Percentiles rank a stretch among this genome's conserved stretches.
Conservation (phyloP, 441 rosid genomes). For the Pelargonium australe region DNA sequence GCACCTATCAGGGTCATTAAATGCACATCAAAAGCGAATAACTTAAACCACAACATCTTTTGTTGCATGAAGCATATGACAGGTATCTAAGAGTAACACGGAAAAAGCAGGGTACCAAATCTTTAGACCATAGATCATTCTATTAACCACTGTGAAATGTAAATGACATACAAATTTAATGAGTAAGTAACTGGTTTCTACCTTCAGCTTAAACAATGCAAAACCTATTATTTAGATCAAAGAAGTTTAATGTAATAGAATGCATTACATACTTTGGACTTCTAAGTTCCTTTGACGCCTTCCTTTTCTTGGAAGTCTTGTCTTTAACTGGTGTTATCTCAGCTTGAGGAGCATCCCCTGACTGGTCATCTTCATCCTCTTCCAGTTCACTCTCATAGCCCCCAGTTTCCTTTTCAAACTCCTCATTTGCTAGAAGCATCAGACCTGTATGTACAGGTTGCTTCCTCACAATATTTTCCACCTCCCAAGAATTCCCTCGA, state of each 20-base stretch:
- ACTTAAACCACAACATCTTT: not conserved
- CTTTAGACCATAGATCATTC: not conserved
- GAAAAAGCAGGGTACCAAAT: not conserved
- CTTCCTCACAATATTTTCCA: slow-evolving; percentile 29
- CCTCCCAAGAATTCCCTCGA: slow-evolving; percentile 27
- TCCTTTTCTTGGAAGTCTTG: slow-evolving; percentile 60
- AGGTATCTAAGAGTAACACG: not conserved
- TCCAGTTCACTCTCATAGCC: slow-evolving; percentile 56
- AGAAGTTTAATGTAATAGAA: not conserved
- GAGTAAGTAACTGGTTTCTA: not conserved
- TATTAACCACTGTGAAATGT: not conserved
- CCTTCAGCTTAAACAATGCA: not conserved
- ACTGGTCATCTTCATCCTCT: slow-evolving; percentile 33
- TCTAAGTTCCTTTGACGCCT: slow-evolving; percentile 48
- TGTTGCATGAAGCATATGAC: not conserved
- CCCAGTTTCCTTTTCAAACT: slow-evolving; percentile 53
- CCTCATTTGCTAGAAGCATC: slow-evolving; percentile 59
- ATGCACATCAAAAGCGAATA: not conserved
- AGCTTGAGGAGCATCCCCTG: slow-evolving; percentile 19
- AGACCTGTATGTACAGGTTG: slow-evolving; percentile 26
- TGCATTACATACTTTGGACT: slow-evolving; percentile 47
- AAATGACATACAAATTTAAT: too few species aligned
- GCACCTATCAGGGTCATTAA: not conserved
- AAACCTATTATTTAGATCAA: not conserved
- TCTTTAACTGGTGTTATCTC: slow-evolving; percentile 32